phyloP scores from a whole-genome alignment of 2,329 filamentous ascomycete species.

The Alternaria triticina region DNA sequence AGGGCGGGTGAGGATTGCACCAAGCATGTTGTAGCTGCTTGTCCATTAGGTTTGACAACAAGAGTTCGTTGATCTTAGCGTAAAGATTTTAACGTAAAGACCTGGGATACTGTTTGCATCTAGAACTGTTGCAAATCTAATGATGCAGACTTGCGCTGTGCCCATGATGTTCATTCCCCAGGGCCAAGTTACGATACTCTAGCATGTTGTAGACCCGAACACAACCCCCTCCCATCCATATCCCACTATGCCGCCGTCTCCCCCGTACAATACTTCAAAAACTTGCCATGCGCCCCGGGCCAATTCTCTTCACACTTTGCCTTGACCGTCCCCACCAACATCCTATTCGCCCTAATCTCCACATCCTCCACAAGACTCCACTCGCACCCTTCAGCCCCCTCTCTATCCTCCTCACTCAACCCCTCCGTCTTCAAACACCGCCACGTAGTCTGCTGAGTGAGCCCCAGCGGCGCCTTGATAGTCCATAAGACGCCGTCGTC shows the following conservation, averaged over 20 bases:
- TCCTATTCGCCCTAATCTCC: conserved; percentile 42
- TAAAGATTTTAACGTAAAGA: not conserved
- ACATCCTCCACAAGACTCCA: conserved; percentile 47
- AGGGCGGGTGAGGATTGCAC: not conserved
- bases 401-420: conserved; percentile 16
- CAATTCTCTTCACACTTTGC: conserved; percentile 47
- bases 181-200: not conserved
- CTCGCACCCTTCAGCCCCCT: conserved; percentile 25
- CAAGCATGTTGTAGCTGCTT: not conserved
- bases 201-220: not conserved
- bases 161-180: not conserved
- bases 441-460: conserved; percentile 44
- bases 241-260: not conserved
- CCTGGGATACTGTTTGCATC: not conserved
- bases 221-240: not conserved
- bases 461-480: conserved; percentile 44
- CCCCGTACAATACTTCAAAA: conserved; percentile 31
- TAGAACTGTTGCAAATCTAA: not conserved
- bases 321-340: conserved; percentile 45
- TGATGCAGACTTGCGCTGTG: not conserved
- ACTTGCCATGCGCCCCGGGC: conserved; percentile 41
- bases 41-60: not conserved
- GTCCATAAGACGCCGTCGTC: conserved; percentile 44
- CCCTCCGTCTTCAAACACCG: conserved; percentile 29
- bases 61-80: not conserved